Conservation (phyloP, 83 land plant species). For the Isoetes engelmannii region DNA sequence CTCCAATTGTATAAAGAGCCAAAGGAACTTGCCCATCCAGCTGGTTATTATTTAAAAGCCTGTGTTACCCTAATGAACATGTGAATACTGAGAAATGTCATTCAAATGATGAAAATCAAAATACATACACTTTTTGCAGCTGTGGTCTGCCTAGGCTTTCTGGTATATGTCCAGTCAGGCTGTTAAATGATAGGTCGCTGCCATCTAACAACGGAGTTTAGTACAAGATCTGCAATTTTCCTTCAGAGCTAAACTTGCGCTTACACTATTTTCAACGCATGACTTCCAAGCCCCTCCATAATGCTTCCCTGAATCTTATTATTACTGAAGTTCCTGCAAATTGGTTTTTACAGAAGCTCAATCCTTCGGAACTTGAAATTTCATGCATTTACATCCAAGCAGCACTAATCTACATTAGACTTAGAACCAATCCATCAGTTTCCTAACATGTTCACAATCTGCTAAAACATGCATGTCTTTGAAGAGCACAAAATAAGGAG, state of each 20-base stretch:
- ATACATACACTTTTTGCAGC: conserved; percentile 59
- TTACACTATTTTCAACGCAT: conserved; percentile 51
- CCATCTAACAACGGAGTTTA: background rate
- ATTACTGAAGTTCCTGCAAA: conserved; percentile 60
- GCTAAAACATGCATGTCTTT: no score
- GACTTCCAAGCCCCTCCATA: conserved; percentile 45
- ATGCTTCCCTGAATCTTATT: conserved; percentile 49
- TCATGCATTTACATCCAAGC: no score
- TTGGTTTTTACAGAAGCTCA: no score
- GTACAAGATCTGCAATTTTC: no score
- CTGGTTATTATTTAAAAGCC: conserved; percentile 51
- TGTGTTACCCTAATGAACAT: conserved; percentile 15
- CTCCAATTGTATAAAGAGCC: conserved; percentile 56
- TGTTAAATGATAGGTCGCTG: conserved; percentile 69
- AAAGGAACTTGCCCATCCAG: conserved; percentile 72
- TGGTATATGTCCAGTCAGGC: conserved; percentile 53
- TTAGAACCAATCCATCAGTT: no score
- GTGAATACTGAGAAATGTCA: no score
- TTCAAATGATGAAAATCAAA: background rate
- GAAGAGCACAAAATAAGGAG: no score
- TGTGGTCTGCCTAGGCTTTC: conserved; percentile 49
- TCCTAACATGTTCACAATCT: no score
- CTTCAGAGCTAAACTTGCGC: conserved; percentile 10
- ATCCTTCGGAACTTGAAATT: no score
- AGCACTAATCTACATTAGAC: no score